These are phyloP conservation scores for Notholithocarpus densiflorus DNA, from an alignment of 306 rosid genomes.

Conservation along the genomic window DNA sequence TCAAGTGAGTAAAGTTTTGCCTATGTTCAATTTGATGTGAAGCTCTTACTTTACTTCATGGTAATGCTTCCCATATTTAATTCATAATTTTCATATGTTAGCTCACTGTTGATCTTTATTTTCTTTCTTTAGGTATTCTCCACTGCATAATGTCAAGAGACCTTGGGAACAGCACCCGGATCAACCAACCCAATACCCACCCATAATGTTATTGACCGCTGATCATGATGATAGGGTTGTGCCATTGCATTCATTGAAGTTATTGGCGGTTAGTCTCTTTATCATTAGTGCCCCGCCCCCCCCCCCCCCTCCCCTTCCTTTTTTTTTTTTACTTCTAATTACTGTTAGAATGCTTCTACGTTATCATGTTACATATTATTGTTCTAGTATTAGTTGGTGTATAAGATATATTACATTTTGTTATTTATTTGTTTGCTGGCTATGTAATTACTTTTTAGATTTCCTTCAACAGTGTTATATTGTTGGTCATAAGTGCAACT, in stretches of 20 bases:
- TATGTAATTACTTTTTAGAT: not conserved
- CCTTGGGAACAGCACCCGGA: conserved; percentile 70
- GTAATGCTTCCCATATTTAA: not conserved
- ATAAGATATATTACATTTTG: not conserved
- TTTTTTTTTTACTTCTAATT: not conserved
- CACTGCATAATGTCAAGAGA: conserved; percentile 85
- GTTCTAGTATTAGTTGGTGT: not conserved
- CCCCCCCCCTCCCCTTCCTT: not conserved
- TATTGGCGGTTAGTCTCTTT: conserved; percentile 70
- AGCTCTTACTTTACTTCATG: not conserved
- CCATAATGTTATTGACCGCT: conserved; percentile 91
- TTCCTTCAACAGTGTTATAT: not conserved
- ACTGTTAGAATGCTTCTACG: not conserved
- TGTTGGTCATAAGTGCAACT: not conserved
- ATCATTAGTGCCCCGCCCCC: not conserved
- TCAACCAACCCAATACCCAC: conserved; percentile 66
- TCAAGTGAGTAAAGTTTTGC: conserved; percentile 57
- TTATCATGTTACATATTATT: not conserved
- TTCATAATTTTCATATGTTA: not conserved
- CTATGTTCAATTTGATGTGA: not conserved
- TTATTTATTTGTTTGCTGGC: not conserved
- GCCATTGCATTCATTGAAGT: conserved; percentile 79
- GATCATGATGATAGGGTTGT: conserved; percentile 99
- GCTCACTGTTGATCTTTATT: conserved; percentile 1
- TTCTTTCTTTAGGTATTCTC: conserved; percentile 67